Evolutionary conservation across 1,139 yeast genomes (phyloP).

Genomic region (Yarrowia galli): DNA sequence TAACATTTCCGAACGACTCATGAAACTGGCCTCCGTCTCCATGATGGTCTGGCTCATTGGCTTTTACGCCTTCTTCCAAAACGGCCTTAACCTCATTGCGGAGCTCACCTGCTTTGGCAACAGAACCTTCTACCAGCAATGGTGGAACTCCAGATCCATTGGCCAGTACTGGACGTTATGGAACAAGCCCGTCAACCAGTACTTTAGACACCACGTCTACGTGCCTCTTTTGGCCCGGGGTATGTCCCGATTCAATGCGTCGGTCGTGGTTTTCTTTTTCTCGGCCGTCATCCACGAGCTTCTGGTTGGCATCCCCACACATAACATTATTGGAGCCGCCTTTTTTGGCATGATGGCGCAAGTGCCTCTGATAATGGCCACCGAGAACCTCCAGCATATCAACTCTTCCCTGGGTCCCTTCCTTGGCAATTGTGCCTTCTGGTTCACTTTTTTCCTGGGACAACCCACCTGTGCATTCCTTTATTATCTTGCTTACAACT

Average conservation of each 20-base stretch:
- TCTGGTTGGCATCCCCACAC: conserved; percentile 59
- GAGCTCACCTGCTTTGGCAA: conserved; percentile 69
- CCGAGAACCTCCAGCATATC: conserved; percentile 54
- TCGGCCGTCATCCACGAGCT: conserved; percentile 57
- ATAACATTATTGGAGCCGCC: conserved; percentile 56
- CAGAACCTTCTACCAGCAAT: conserved; percentile 73
- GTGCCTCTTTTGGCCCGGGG: conserved; percentile 53
- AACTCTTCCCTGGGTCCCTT: conserved; percentile 51
- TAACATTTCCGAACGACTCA: conserved; percentile 50
- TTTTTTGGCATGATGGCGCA: conserved; percentile 56
- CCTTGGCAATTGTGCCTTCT: conserved; percentile 57
- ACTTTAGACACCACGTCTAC: conserved; percentile 68
- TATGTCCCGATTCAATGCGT: conserved; percentile 48
- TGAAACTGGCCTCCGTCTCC: conserved; percentile 54
- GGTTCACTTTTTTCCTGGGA: conserved; percentile 57
- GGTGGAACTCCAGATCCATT: conserved; percentile 79
- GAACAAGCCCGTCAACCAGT: conserved; percentile 72
- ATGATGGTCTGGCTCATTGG: conserved; percentile 56
- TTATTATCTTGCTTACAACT: conserved; percentile 56
- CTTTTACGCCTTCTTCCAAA: conserved; percentile 55
- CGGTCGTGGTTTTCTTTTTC: conserved; percentile 52
- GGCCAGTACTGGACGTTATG: conserved; percentile 70
- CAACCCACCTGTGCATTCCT: conserved; percentile 56
- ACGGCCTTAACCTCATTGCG: conserved; percentile 63
- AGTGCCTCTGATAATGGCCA: conserved; percentile 53